Evolutionary conservation across 2,329 filamentous ascomycete genomes (phyloP).

Genomic region (Fusarium scirpi): DNA sequence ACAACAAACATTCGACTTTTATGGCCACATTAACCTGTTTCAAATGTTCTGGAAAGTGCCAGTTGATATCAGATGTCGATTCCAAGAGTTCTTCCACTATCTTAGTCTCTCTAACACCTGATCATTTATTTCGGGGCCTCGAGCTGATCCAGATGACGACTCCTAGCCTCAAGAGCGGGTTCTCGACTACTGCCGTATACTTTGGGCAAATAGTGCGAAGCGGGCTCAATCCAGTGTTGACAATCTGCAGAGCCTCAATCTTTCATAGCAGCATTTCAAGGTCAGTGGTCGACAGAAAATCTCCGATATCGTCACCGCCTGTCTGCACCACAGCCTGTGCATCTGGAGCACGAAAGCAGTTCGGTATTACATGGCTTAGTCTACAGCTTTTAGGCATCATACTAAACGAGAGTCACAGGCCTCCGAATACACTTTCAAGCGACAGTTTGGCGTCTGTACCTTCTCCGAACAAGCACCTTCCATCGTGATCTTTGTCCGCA

Average conservation of each 20-base stretch:
- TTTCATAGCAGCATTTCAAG: neutral
- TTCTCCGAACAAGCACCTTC: neutral
- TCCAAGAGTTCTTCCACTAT: neutral
- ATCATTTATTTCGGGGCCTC: neutral
- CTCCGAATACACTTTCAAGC: neutral
- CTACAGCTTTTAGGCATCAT: neutral
- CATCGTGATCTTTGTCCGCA: neutral
- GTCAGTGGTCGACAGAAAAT: neutral
- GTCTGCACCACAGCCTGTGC: neutral
- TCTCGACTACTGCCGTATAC: too few species aligned
- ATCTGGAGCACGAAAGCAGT: neutral
- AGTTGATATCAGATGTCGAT: rapidly evolving
- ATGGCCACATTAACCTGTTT: too few species aligned
- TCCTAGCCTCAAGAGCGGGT: neutral
- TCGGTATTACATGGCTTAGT: neutral
- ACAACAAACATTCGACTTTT: neutral
- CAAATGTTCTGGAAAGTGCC: rapidly evolving
- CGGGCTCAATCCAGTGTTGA: neutral
- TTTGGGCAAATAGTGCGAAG: neutral
- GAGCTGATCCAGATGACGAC: neutral
- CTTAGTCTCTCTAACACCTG: neutral
- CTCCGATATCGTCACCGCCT: neutral
- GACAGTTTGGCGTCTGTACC: neutral
- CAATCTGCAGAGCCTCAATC: neutral
- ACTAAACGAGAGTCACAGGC: neutral